Conservation (phyloP, 371 early-diverging fungal genomes). For the Mucor velutinosus region DNA sequence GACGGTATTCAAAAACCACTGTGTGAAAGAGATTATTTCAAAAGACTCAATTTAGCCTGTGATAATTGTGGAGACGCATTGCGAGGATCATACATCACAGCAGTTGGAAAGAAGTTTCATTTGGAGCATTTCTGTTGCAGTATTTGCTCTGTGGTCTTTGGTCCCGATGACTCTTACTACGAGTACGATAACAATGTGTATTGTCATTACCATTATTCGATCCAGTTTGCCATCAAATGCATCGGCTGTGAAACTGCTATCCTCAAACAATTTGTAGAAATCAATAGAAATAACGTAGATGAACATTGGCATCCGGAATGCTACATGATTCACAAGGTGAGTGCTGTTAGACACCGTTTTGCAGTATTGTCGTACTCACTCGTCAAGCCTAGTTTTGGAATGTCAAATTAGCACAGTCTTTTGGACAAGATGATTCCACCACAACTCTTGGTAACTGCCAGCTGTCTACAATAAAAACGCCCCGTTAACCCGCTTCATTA, state of each 20-base stretch:
- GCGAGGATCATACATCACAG: slow-evolving; percentile 91
- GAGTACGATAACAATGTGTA: slow-evolving; percentile 91
- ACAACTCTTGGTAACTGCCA: slow-evolving; percentile 16
- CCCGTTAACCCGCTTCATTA: neutral
- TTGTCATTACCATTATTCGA: slow-evolving; percentile 94
- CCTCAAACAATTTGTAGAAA: slow-evolving; percentile 94
- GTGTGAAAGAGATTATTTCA: slow-evolving; percentile 90
- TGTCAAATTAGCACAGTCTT: slow-evolving; percentile 62
- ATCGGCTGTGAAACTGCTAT: slow-evolving; percentile 94
- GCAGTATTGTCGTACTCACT: neutral
- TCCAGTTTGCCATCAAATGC: slow-evolving; percentile 85
- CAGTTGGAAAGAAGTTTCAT: slow-evolving; percentile 91
- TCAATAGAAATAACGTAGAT: slow-evolving; percentile 75
- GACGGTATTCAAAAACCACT: slow-evolving; percentile 65
- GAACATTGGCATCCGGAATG: slow-evolving; percentile 98
- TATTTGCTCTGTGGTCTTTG: slow-evolving; percentile 92
- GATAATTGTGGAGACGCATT: slow-evolving; percentile 89
- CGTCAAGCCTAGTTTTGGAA: slow-evolving; percentile 72
- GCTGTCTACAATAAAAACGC: no score
- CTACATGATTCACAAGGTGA: slow-evolving; percentile 94
- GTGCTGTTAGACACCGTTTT: neutral
- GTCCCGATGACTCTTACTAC: slow-evolving; percentile 94
- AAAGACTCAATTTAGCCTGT: slow-evolving; percentile 83
- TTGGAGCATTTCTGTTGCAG: slow-evolving; percentile 96
- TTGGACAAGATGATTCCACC: slow-evolving; percentile 17